Base-by-base conservation (phyloP, 345 rosid species). In the Adansonia digitata region DNA sequence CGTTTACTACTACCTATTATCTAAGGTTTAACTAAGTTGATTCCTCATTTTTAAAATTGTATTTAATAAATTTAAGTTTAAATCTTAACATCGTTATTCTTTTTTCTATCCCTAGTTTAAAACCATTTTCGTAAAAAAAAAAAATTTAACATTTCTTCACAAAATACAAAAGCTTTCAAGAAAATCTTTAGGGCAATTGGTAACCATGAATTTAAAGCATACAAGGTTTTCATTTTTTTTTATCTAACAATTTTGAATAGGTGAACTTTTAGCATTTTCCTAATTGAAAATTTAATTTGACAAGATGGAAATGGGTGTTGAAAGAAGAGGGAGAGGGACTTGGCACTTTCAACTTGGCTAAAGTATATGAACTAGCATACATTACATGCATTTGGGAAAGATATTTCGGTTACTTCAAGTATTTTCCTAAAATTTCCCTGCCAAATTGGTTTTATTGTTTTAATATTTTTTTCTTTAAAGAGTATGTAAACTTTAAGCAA, bases 371-470 rank as follows among this genome's bases (percentile, higher is more conserved):
- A 17, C 26, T 63, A 35, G 18, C 42, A 22, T 43, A 65, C 2
- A 40, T 62, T 66, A 40, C 11, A 40, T 35, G 26, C 39, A n/a
- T n/a, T n/a, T 43, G 5, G 5, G 20, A 43, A 43, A 66, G 53
- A 9, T 26, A 67, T 45, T 24, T 12, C 12, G 35, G n/a, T 3
- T 26, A 26, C 39, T 45, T 49, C 55, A 45, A 67, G 52, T 67
- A 43, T 14, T 67, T 45, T 67, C 71, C 71, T 14, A 67, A 67
- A 67, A 67, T 15, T 67, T 67, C 27, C 20, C 11, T 40, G 12
- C 49, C 51, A 40, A 45, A 7, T 45, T 43, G 37, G 20, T 14
- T 64, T 13, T 46, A 13, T 43, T 12, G 14, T 43, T 66, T 46
- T 26, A 2, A 24, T 67, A 43, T 24, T 43, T 42, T 14, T 14